Base-by-base conservation (phyloP, 75 land plant genomes). In the Pinus tabuliformis region DNA sequence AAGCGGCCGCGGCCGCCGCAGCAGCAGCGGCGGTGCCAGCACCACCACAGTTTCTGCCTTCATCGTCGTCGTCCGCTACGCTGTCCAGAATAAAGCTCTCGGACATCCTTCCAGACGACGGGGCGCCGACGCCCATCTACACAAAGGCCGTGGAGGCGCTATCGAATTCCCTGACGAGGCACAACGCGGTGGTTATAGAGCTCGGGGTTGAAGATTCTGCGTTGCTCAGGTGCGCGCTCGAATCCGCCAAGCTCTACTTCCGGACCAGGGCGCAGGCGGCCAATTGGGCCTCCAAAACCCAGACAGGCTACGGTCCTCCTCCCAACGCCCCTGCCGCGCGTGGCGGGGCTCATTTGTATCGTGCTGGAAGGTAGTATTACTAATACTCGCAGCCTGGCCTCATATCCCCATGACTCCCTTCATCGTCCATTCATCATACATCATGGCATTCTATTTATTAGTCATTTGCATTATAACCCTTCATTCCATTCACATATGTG, bases 171-270 rank as follows among this genome's bases (percentile, higher is more conserved):
- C 79, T 95, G 62, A 85, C 81, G 62, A 78, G 91, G 60, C 79
- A 85, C 71, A 91, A 94, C 70, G 98, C 98, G 14, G 98, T 83
- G 21, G 83, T 95, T 1, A 80, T 95, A 49, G 98, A 93, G 77
- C 75, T 93, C 20, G 91, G 82, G 24, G 62, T 78, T 4, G 92
- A 89, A 52, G 98, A 91, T 62, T 82, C 89, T 0, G 84, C 88
- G 11, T 66, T 93, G 20, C 56, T 93, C 49, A 74, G 94, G 28
- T 93, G 91, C 60, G 96, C 91, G 2, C 60, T 95, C 57, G 95
- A 95, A 73, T 86, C 94, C 12, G 88, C 89, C 14, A 86, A 91
- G 78, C 74, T 95, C 74, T 93, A 88, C 57, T 91, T 95, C 71
- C 80, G 83, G 63, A 81, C 87, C 17, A 71, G 88, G 75, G 75